Conservation (phyloP, 352 stramenopile genomes). For the Pythium phragmiticola region DNA sequence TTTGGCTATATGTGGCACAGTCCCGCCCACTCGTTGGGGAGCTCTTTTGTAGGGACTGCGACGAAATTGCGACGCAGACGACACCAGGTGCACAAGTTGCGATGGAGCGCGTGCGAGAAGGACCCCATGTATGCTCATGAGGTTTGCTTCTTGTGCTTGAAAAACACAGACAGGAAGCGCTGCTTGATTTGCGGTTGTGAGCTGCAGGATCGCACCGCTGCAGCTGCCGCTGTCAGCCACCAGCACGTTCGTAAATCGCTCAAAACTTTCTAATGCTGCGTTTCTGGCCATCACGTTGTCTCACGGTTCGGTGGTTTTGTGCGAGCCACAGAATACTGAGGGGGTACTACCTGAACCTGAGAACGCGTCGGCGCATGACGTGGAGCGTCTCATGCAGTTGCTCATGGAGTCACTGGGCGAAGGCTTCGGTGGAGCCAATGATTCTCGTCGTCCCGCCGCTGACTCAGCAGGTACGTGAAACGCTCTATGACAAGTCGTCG, state of each 20-base stretch:
- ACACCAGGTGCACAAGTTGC: slow-evolving; percentile 38
- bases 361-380: background rate
- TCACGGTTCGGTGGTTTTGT: background rate
- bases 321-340: background rate
- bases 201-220: slow-evolving; percentile 30
- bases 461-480: slow-evolving; percentile 19
- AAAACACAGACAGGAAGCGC: slow-evolving; percentile 48
- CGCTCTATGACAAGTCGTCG: background rate
- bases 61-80: slow-evolving; percentile 47
- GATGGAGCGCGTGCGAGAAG: background rate
- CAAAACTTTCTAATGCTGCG: background rate
- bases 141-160: background rate
- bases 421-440: slow-evolving; percentile 16
- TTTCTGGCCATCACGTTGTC: background rate
- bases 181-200: slow-evolving; percentile 69
- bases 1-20: background rate
- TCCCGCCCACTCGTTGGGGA: slow-evolving; percentile 8
- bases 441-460: slow-evolving; percentile 21
- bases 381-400: slow-evolving; percentile 21
- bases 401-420: slow-evolving; percentile 21
- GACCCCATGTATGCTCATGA: background rate
- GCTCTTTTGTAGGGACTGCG: slow-evolving; percentile 65
- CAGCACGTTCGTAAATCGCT: background rate
- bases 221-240: slow-evolving; percentile 8
- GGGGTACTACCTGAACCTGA: background rate